phyloP scores from a whole-genome alignment of 2,329 filamentous ascomycete genomes.

The Nemania serpens region DNA sequence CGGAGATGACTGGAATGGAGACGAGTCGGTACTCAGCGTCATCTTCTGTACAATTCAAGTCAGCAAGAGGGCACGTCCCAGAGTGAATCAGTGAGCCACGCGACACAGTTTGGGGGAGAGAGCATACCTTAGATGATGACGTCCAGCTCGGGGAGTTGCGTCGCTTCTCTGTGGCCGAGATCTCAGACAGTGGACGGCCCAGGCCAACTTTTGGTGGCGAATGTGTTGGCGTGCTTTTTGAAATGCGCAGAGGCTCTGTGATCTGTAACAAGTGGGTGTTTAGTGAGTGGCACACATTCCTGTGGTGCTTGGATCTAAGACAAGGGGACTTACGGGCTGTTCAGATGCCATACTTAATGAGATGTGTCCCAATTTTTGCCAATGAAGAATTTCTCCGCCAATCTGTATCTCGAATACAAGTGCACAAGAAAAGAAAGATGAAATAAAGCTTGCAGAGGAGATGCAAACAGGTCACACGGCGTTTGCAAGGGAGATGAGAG shows the following conservation, averaged over 20 bases:
- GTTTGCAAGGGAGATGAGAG: constrained; percentile 2
- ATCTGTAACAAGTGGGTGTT: constrained; percentile 33
- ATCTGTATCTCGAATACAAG: constrained; percentile 36
- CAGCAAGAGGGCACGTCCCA: constrained; percentile 31
- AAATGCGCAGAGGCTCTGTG: constrained; percentile 75
- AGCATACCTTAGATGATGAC: constrained; percentile 69
- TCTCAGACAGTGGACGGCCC: constrained; percentile 82
- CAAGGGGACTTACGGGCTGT: constrained; percentile 37
- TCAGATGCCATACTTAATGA: constrained; percentile 39
- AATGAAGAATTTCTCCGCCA: constrained; percentile 28
- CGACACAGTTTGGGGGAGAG: constrained; percentile 19
- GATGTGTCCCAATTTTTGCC: constrained; percentile 29
- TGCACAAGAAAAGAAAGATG: constrained; percentile 19
- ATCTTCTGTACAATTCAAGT: constrained; percentile 60
- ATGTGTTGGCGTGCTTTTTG: constrained; percentile 65
- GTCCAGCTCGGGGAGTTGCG: constrained; percentile 94
- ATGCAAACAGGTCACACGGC: constrained; percentile 9
- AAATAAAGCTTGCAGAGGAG: constrained; percentile 5
- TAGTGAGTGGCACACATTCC: constrained; percentile 22
- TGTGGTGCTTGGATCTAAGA: constrained; percentile 17
- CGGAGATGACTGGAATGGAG: constrained; percentile 85
- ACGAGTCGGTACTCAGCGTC: constrained; percentile 72
- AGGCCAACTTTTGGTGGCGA: constrained; percentile 68
- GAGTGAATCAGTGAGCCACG: constrained; percentile 27
- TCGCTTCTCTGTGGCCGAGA: constrained; percentile 82